phyloP scores from a whole-genome alignment of 805 yeast species.

The Starmerella tilneyi region DNA sequence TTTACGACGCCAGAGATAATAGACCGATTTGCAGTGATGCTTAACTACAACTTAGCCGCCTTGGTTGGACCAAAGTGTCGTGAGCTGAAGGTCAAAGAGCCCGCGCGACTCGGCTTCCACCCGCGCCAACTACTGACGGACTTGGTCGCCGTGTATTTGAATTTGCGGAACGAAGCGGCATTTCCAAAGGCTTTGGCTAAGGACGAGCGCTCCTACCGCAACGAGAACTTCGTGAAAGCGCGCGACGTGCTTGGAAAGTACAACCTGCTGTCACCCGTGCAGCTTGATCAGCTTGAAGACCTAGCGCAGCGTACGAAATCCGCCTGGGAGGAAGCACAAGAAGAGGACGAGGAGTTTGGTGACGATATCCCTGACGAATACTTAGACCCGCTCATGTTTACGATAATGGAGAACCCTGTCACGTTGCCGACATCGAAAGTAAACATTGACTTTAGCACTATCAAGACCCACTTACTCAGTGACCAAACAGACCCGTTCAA shows the following conservation, averaged over 20 bases:
- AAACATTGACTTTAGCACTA: slow-evolving; percentile 79
- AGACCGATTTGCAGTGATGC: slow-evolving; percentile 90
- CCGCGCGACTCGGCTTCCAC: slow-evolving; percentile 71
- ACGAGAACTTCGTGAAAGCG: slow-evolving; percentile 60
- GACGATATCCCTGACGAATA: slow-evolving; percentile 96
- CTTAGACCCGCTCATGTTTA: slow-evolving; percentile 92
- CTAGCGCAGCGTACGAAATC: slow-evolving; percentile 42
- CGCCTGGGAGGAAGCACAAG: slow-evolving; percentile 40
- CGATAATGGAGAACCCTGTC: slow-evolving; percentile 93
- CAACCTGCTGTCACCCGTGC: slow-evolving; percentile 45
- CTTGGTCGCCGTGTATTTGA: slow-evolving; percentile 64
- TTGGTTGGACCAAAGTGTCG: slow-evolving; percentile 92
- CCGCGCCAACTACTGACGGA: slow-evolving; percentile 63
- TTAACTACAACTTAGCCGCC: slow-evolving; percentile 83
- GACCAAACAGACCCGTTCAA: slow-evolving; percentile 97
- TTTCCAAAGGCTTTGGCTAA: slow-evolving; percentile 74
- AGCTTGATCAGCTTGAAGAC: slow-evolving; percentile 50
- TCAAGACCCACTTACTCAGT: slow-evolving; percentile 84
- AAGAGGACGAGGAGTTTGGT: slow-evolving; percentile 72
- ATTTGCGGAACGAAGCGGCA: slow-evolving; percentile 51
- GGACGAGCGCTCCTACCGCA: slow-evolving; percentile 82
- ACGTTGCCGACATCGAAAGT: slow-evolving; percentile 79
- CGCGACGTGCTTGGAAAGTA: slow-evolving; percentile 49
- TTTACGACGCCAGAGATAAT: slow-evolving; percentile 83
- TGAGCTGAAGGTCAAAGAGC: slow-evolving; percentile 72